Base-by-base conservation (phyloP, 2,329 filamentous ascomycete species). In the Cyanodermella asteris region DNA sequence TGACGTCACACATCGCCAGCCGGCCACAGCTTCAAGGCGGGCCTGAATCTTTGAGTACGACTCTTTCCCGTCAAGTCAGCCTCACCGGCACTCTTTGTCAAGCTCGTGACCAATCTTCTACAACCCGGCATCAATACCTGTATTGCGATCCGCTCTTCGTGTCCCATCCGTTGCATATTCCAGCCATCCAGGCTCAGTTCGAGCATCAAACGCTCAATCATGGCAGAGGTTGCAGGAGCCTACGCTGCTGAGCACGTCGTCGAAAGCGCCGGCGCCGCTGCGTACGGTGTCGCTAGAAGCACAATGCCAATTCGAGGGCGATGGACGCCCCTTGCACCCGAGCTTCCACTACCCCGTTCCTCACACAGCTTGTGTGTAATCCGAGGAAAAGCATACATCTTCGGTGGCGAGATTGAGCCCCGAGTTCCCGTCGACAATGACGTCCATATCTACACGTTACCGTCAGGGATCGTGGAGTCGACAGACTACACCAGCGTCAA, bases 391-490 rank as follows among this genome's bases (percentile, higher is more conserved):
- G 59, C 62, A 22, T 72, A 67, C 45, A 56, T 90, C 38, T 90
- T 81, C 40, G 78, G 80, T 31, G 80, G 78, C 35, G 77, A 87
- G 44, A 47, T 70, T 24, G 50, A 55, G 22, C 60, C 72, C 3
- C 58, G 68, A 23, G 52, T 75, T 39, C 71, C 72, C 5, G 59
- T 72, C 28, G 74, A 81, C 48, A 77, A 78, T 40, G 57, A 68
- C 36, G 59, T 87, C 44, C 71, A 81, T 41, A 50, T 66, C 26
- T 40, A 84, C 23, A 56, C 57, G 1, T 49, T 80, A 13, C 62
- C 65, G 5, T 61, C 58, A 35, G 63, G 57, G 43, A 55, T 52
- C 31, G 59, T 62, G 13, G 50, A 54, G 2, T 36, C 37, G 4
- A 59, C 64, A 33, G 67, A 73, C 39, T 71, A 68, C 46, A 61